Evolutionary conservation across 2,329 filamentous ascomycete genomes (phyloP).

Genomic region (Ceratocystiopsis minuta): DNA sequence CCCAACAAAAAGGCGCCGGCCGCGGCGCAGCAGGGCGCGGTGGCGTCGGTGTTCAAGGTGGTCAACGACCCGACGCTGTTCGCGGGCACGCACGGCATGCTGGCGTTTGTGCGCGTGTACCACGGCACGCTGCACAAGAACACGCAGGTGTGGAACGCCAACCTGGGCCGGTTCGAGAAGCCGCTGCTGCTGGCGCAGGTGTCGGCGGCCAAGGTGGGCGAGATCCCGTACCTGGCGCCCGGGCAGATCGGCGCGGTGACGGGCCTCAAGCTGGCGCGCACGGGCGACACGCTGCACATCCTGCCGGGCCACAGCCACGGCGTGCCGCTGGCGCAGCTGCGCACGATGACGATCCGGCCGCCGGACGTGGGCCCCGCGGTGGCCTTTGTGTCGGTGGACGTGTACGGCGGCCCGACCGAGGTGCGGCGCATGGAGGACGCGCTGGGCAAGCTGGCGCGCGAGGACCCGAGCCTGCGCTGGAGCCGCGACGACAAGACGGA

Average conservation of each 20-base stretch:
- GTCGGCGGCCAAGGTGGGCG: constrained; percentile 72
- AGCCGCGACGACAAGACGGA: constrained; percentile 55
- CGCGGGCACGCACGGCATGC: constrained; percentile 43
- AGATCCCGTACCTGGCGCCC: constrained; percentile 60
- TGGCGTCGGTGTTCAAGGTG: constrained; percentile 79
- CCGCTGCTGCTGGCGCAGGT: constrained; percentile 73
- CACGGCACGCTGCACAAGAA: constrained; percentile 63
- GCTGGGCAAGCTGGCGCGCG: constrained; percentile 60
- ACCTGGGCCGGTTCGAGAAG: constrained; percentile 59
- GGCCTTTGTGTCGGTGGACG: constrained; percentile 90
- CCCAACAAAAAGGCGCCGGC: constrained; percentile 2
- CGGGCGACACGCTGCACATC: constrained; percentile 77
- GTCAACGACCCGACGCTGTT: constrained; percentile 57
- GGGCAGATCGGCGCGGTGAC: constrained; percentile 91
- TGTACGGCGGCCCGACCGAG: constrained; percentile 36
- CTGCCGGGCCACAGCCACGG: constrained; percentile 32
- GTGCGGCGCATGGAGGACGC: constrained; percentile 61
- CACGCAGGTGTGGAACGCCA: constrained; percentile 70
- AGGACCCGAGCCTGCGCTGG: constrained; percentile 84
- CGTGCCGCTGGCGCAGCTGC: constrained; percentile 48
- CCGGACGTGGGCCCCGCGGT: constrained; percentile 85
- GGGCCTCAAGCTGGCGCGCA: constrained; percentile 78
- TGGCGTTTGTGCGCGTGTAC: constrained; percentile 87
- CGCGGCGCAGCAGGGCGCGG: constrained; percentile 16
- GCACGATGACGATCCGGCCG: constrained; percentile 64